Percentiles rank a stretch among this genome's conserved stretches.
Evolutionary conservation across 768 basidiomycete species (phyloP).

Genomic region (Tylopilus plumbeoviolaceoides): DNA sequence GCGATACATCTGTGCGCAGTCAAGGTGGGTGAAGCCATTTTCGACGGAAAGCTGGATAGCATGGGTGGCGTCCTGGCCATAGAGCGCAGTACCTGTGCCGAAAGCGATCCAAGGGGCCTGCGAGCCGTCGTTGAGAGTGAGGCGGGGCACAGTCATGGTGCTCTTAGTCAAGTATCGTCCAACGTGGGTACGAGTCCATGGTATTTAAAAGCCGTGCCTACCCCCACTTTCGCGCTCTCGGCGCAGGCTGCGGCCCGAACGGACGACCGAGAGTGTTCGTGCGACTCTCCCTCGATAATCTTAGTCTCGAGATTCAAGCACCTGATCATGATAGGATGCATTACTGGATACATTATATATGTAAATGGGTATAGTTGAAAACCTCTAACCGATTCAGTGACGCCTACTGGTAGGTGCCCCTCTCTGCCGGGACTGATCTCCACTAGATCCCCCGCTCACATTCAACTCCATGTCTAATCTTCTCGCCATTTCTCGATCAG

Average conservation of each 20-base stretch:
- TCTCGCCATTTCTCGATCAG: constrained; percentile 45
- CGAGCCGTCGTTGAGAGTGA: neutral
- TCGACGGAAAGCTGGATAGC: neutral
- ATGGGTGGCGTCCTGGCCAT: neutral
- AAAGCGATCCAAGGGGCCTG: constrained; percentile 1
- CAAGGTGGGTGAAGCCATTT: neutral
- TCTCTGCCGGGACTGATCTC: constrained; percentile 7
- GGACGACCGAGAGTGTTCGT: too few relatives aligned
- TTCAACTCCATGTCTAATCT: constrained; percentile 42
- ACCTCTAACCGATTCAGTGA: neutral
- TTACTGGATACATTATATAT: neutral
- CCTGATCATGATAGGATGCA: neutral
- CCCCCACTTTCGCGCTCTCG: too few relatives aligned
- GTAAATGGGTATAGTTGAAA: neutral
- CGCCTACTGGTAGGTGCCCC: neutral
- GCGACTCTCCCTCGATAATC: too few relatives aligned
- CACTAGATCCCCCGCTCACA: constrained; percentile 10
- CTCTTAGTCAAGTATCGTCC: neutral
- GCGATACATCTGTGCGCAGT: constrained; percentile 2
- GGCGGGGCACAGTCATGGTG: neutral
- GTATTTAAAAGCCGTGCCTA: neutral
- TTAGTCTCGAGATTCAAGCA: neutral
- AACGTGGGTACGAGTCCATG: neutral
- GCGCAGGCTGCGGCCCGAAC: neutral
- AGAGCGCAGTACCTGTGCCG: neutral